Evolutionary conservation across 208 protist genomes (phyloP).

Genomic region (Leishmania turanica): DNA sequence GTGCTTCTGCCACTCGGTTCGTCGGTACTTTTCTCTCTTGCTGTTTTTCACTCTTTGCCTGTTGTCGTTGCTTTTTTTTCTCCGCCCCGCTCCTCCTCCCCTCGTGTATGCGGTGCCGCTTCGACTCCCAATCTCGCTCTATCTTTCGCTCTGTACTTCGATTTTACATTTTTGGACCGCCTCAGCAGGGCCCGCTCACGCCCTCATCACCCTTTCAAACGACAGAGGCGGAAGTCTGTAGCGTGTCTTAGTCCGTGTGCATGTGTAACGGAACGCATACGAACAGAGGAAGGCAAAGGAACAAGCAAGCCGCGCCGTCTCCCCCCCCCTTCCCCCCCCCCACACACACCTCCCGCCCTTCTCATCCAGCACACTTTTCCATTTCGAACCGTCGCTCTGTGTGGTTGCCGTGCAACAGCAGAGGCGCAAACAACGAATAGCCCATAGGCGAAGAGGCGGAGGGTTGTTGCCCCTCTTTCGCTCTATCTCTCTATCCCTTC

Average conservation of each 20-base stretch:
- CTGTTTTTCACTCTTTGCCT: neutral
- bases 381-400: neutral
- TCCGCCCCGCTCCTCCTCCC: too few species aligned
- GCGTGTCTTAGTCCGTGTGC: neutral
- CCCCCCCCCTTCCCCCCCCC: too few species aligned
- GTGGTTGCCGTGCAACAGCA: too few species aligned
- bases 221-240: neutral
- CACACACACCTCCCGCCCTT: neutral
- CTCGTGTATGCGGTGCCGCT: neutral
- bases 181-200: neutral
- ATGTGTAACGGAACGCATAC: neutral
- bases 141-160: neutral
- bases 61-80: neutral
- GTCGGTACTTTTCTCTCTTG: neutral
- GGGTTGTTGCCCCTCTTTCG: neutral
- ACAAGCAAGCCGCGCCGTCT: too few species aligned
- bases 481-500: neutral
- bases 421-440: neutral
- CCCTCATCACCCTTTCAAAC: neutral
- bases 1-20: neutral
- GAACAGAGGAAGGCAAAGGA: neutral
- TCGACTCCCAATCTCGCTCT: neutral
- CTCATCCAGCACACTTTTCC: neutral
- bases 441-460: neutral
- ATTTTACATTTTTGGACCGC: neutral